Base-by-base conservation (phyloP, 1,284 basidiomycete species). In the Pseudozyma sp. region DNA sequence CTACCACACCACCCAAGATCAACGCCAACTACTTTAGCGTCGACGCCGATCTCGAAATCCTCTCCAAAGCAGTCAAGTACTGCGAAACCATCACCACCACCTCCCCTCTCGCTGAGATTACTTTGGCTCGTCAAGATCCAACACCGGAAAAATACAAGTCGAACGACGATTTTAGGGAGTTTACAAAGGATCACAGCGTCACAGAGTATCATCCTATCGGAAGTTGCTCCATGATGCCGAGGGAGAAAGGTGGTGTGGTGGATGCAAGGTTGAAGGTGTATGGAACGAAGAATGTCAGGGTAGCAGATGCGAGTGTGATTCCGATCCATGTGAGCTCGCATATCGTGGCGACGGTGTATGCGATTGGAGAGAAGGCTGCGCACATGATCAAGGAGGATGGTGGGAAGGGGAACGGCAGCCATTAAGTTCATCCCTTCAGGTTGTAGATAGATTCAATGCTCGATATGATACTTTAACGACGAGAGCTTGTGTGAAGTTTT, bases 191-290 rank as follows among this genome's bases (percentile, higher is more conserved):
- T 31, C 68, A 70, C 38, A 64, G 62, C 10, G 71, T 74, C 7
- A 79, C 80, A 39, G 78, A 79, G 66, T 82, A 83, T 65, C 80
- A 82, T 84, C 90, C 90, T 2, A 86, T 88, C 21, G 89, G 88
- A 69, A 88, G 90, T 34, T 89, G 88, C 77, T 87, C 90, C 7
- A 91, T 91, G 90, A 86, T 91, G 56, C 90, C 91, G 1, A 83
- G 86, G 65, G 86, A 86, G n/a, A 84, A 87, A 59, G 91, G 91
- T 43, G 91, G 91, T 69, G 91, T 92, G 50, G 90, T 92, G 49
- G 89, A 90, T 81, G 86, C 89, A 19, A 86, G 89, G 53, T 85
- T 92, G 47, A 87, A 87, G 77, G 90, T 92, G 16, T 90, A 91
- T 80, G 90, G 90, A 18, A 87, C 88, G 5, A 78, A 87, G 81